These are phyloP conservation scores for Leptographium lundbergii DNA, from an alignment of 2,329 filamentous ascomycete species.

Conservation along the genomic window DNA sequence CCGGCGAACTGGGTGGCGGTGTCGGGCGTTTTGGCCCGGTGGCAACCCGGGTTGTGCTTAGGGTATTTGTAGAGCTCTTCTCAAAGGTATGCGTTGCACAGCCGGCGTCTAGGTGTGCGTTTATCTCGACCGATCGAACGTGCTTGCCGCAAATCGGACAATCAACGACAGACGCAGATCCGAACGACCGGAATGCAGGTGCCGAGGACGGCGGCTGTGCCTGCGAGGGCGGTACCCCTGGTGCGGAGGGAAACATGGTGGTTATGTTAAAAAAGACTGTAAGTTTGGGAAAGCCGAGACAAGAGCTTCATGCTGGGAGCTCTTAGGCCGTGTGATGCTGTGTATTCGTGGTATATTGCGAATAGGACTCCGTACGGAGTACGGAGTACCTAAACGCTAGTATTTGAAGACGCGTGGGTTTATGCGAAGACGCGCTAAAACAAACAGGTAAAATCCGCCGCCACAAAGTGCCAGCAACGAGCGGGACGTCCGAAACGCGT, in stretches of 20 bases:
- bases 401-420: not conserved
- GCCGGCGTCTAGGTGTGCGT: conserved; percentile 77
- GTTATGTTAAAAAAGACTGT: too few relatives aligned
- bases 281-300: not conserved
- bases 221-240: not conserved
- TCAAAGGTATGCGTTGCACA: conserved; percentile 54
- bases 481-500: too few relatives aligned
- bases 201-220: not conserved
- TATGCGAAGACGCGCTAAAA: not conserved
- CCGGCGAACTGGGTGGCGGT: conserved; percentile 19
- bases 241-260: conserved; percentile 3
- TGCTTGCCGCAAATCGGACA: conserved; percentile 72
- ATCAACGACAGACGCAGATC: conserved; percentile 36
- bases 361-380: not conserved
- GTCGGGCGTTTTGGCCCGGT: conserved; percentile 19
- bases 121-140: conserved; percentile 66
- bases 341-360: too few relatives aligned
- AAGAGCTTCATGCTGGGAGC: not conserved
- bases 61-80: conserved; percentile 24
- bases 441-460: not conserved
- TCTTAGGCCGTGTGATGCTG: not conserved
- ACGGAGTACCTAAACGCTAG: too few relatives aligned
- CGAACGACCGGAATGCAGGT: not conserved
- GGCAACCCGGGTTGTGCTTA: not conserved
- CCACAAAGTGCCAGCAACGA: not conserved